Evolutionary conservation across 2,329 filamentous ascomycete species (phyloP), one percentile per base, ranked within the genome.

Genomic region (Echinosphaeria canescens): DNA sequence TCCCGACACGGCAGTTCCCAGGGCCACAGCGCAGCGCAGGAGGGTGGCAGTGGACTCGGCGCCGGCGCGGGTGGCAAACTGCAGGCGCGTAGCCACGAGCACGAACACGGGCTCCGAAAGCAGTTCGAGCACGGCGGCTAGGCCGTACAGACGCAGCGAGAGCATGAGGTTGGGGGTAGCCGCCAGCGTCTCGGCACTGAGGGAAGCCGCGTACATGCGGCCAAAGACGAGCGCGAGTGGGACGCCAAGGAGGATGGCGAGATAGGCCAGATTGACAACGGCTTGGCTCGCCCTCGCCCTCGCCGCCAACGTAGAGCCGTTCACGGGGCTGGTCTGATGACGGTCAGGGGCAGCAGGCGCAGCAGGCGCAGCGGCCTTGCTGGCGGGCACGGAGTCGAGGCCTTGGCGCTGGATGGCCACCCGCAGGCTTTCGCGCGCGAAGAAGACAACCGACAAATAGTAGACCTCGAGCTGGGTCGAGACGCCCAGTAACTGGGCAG

Each of bases 401-500:
- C 54, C 52, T 37, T 84, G 76, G 27, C 88, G 64, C 49, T 95
- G 85, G 19, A 92, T 67, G 15, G 85, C 82, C n/a, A 92, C 75
- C 11, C 88, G 74, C 26, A 95, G 54, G 40, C 76, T 85, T 50
- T 98, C 88, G 22, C 88, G 66, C 0, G 88, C 76, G 42, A 98
- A 95, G 48, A 91, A 93, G 1, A 98, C 61, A n/a, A 90, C 73
- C 0, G 82, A 81, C 24, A 91, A 75, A 31, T 85, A 84, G 47
- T 84, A 93, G 1, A 95, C 69, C 40, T 98, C 88, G 3, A 98
- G 62, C 46, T 93, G 88, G 0, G 84, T 75, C 2, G 84, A 75
- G 5, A 91, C 59, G 5, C 85, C 88, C 2, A 98, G 63, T 0
- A 90, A 60, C 31, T 75, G 65, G 0, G 88, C 84, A 2, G 82